Conservation (phyloP, 306 rosid species). For the Sophora flavescens region DNA sequence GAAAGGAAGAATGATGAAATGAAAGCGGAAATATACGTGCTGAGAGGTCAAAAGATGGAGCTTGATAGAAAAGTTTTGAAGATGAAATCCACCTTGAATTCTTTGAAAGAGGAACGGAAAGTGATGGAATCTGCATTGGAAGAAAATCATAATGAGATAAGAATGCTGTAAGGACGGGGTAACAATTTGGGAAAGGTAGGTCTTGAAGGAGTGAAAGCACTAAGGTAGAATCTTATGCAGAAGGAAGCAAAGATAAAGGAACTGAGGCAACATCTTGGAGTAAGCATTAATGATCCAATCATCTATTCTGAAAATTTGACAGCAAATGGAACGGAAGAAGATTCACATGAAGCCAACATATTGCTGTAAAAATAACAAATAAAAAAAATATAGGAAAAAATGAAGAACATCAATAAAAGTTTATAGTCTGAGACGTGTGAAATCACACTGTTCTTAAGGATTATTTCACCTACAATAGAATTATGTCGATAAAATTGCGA, state of each 20-base stretch:
- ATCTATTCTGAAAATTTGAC: conserved; percentile 39
- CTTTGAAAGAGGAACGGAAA: conserved; percentile 76
- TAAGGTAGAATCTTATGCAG: conserved; percentile 56
- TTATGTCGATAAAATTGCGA: too few species aligned
- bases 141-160: conserved; percentile 75
- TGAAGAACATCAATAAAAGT: too few species aligned
- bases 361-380: too few species aligned
- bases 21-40: conserved; percentile 58
- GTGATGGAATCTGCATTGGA: conserved; percentile 65
- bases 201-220: conserved; percentile 41
- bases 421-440: too few species aligned
- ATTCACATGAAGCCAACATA: conserved; percentile 16
- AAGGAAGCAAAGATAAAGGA: conserved; percentile 74
- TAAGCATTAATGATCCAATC: conserved; percentile 46
- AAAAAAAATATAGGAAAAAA: too few species aligned
- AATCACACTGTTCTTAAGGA: too few species aligned
- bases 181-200: conserved; percentile 38
- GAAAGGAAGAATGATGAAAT: conserved; percentile 72
- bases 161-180: conserved; percentile 46
- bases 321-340: conserved; percentile 43
- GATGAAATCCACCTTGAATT: conserved; percentile 73
- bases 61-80: conserved; percentile 66
- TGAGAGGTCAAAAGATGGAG: conserved; percentile 77
- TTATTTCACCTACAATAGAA: too few species aligned
- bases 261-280: conserved; percentile 59